Conservation (phyloP, 169 alveolate genomes). For the Cryptosporidium baileyi region DNA sequence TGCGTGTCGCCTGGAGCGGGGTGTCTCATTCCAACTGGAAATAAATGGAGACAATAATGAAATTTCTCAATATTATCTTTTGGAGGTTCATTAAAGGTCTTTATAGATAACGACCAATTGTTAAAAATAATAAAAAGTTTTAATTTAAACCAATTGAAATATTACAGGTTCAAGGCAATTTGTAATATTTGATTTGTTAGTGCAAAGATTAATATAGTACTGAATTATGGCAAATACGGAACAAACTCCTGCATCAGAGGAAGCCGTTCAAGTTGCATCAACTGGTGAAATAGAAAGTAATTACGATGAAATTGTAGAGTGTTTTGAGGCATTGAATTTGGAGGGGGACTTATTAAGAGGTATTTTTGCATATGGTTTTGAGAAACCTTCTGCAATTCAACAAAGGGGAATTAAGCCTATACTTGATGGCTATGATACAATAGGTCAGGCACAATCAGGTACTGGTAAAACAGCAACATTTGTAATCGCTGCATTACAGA, state of each 20-base stretch:
- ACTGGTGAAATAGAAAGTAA: conserved; percentile 85
- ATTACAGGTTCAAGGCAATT: neutral
- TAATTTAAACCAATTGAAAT: no score
- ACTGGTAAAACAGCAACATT: conserved; percentile 99
- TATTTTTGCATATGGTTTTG: conserved; percentile 98
- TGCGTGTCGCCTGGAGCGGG: no score
- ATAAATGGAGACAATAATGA: no score
- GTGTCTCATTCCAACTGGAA: no score
- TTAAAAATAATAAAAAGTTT: no score
- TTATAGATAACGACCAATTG: no score
- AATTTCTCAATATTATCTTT: neutral
- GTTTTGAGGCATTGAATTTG: conserved; percentile 94
- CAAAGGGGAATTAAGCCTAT: conserved; percentile 98
- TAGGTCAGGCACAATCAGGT: conserved; percentile 99
- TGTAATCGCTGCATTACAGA: conserved; percentile 94
- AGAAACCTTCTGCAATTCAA: conserved; percentile 98
- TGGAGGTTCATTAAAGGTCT: neutral
- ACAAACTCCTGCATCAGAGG: conserved; percentile 35
- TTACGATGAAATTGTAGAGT: conserved; percentile 94
- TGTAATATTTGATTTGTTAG: neutral
- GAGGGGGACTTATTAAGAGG: conserved; percentile 95
- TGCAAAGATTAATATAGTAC: no score
- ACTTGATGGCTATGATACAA: conserved; percentile 96
- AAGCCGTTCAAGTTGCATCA: conserved; percentile 45
- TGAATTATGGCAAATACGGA: conserved; percentile 39